Conservation (phyloP, 2,329 filamentous ascomycete species). For the Graphilbum ipis-grandicollis region DNA sequence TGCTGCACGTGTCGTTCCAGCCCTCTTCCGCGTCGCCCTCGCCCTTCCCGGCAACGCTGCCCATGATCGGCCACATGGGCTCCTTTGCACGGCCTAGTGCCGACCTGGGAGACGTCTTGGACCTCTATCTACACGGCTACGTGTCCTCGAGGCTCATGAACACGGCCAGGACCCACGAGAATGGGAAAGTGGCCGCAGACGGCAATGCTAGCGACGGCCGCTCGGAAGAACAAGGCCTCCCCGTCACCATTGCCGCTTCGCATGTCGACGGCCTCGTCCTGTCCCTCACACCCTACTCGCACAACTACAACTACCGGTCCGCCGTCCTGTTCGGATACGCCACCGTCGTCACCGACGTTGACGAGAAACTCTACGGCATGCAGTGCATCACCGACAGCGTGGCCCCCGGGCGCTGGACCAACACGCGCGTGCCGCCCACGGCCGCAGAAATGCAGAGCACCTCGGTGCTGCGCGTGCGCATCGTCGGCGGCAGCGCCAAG, state of each 20-base stretch:
- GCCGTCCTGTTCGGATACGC: conserved; percentile 64
- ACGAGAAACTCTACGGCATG: conserved; percentile 67
- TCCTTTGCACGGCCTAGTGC: conserved; percentile 48
- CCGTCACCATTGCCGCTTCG: conserved; percentile 55
- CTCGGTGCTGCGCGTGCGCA: conserved; percentile 49
- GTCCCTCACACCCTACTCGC: conserved; percentile 59
- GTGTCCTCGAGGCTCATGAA: conserved; percentile 65
- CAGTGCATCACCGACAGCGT: conserved; percentile 60
- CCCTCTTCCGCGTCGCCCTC: conserved; percentile 35
- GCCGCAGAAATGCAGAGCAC: conserved; percentile 60
- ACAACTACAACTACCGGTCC: conserved; percentile 78
- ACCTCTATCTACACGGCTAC: conserved; percentile 74
- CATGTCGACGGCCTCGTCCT: conserved; percentile 68
- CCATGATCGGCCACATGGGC: conserved; percentile 75
- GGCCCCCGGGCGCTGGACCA: conserved; percentile 49
- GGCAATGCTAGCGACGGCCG: conserved; percentile 3
- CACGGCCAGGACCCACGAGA: conserved; percentile 23
- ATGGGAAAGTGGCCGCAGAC: neutral
- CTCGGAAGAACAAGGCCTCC: conserved; percentile 25
- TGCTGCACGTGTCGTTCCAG: conserved; percentile 69
- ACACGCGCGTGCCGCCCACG: conserved; percentile 53
- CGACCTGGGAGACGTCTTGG: conserved; percentile 44
- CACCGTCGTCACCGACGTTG: conserved; percentile 42
- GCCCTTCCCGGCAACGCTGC: conserved; percentile 60
- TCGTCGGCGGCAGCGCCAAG: conserved; percentile 62